These are phyloP conservation scores for Dactylellina drechsleri DNA, from an alignment of 2,329 filamentous ascomycete genomes.

Conservation along the genomic window DNA sequence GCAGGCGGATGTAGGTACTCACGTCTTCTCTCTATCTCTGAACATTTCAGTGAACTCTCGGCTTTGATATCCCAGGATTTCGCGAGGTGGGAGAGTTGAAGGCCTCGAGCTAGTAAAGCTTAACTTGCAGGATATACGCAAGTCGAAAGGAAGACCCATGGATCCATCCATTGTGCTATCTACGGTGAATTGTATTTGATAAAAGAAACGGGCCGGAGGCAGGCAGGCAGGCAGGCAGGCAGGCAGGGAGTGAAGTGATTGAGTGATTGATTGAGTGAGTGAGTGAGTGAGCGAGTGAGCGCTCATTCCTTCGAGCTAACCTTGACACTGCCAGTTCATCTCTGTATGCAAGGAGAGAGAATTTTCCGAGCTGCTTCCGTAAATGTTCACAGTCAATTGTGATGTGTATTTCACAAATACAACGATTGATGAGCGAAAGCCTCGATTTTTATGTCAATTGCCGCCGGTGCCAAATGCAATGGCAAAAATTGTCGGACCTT, in stretches of 20 bases:
- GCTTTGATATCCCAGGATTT: no score
- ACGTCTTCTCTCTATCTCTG: no score
- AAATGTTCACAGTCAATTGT: neutral
- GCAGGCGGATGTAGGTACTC: conserved; percentile 31
- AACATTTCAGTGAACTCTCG: no score
- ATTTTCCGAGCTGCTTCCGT: conserved; percentile 14
- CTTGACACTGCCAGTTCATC: conserved; percentile 17
- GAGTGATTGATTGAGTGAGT: no score
- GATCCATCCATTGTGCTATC: no score
- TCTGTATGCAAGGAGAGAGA: conserved; percentile 15
- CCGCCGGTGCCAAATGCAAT: conserved; percentile 8
- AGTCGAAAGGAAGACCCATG: no score
- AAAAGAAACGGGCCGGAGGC: neutral
- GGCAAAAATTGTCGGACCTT: neutral
- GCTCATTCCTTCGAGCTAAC: no score
- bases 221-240: neutral
- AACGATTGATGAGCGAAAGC: conserved; percentile 5
- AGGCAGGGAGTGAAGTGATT: no score
- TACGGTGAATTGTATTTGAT: neutral
- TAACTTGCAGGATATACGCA: no score
- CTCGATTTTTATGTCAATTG: conserved; percentile 1
- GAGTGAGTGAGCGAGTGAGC: no score
- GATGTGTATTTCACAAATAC: neutral
- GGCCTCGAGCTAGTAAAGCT: neutral
- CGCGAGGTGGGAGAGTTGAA: no score